Base-by-base conservation (phyloP, 129 eudicot species). In the Glebionis coronaria region DNA sequence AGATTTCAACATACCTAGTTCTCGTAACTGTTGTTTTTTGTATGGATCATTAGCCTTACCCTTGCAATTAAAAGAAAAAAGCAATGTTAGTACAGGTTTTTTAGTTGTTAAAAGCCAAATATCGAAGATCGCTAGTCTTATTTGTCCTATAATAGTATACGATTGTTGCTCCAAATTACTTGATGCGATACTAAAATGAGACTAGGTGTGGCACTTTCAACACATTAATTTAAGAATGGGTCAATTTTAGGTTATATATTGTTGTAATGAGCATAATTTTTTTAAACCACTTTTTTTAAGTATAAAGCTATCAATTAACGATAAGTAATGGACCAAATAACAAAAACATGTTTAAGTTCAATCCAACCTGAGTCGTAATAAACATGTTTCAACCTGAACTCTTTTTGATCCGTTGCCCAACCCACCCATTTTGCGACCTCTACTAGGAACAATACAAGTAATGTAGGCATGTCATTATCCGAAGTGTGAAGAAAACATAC, bases 1-100 rank as follows among this genome's bases (percentile, higher is more conserved):
- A n/a, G 82, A 76, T 42, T 88, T 88, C 47, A 88, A 70, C 80
- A 85, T 62, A 1, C 90, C 90, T 2, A 85, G 84, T 76, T 88
- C 96, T 69, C 79, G 65, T 10, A 88, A 80, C 70, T 88, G 93
- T 50, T 81, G 87, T 75, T 80, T 74, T 64, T 83, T 85, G 29
- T 78, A 80, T 55, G 74, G 8, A 73, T 88, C 96, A 67, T 53
- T 80, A 3, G 96, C 79, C 55, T 83, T 79, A 28, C 82, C 83
- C 95, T 68, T 85, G 79, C 76, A 71, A 16, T 47, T 44, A 52
- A 9, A 70, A 71, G 7, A 50, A 19, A 29, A 45, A 54, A 5
- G 12, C 11, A 49, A 15, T 35, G 46, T 70, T 47, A 71, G 49
- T 18, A 35, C 13, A 1, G 2, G 42, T n/a, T 9, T 38, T 35